Evolutionary conservation across 495 filamentous ascomycete species (phyloP), one percentile per base, ranked within the genome.

Genomic region (Aspergillus ostianus): DNA sequence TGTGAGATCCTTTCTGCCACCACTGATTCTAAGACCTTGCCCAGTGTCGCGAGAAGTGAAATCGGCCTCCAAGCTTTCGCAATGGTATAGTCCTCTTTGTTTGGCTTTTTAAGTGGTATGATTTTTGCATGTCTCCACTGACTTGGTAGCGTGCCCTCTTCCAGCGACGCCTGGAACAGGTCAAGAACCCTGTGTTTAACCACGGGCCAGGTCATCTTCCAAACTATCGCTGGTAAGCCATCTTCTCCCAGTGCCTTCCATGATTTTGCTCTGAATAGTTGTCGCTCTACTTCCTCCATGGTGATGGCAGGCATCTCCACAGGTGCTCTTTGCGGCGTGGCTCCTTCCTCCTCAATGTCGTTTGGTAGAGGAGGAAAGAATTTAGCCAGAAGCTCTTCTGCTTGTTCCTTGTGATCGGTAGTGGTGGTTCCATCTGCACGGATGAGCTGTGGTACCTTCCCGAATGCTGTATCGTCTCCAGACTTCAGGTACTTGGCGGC

Each of bases 281-380:
- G 47, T 17, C 47, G 47, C 21, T 48, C 47, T 48, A 48, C 47
- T 17, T 48, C 47, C 21, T 48, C 47, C n/a, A n/a, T n/a, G 2
- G 47, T 48, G 47, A 48, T 48, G 47, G 47, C 47, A 17, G 47
- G 47, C 12, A 36, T 36, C 32, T 9, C 32, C 12, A 36, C 32
- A 4, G 32, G 32, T 36, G 32, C 32, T 36, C 15, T 48, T 12
- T 48, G 4, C 2, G 47, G 47, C 59, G 60, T 64, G 2, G 51
- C 47, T 20, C 65, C 65, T 29, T 68, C 63, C 13, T 64, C 56
- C 18, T 65, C 56, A 58, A 68, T 64, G 23, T 8, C 30, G 30
- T 63, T 56, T 20, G 61, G 68, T 23, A 65, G 32, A 21, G 65
- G 61, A 12, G 69, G 67, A 51, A 72, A 73, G 69, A 73, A 73